phyloP scores from a whole-genome alignment of 1,284 basidiomycete species.

The Austroboletus niveus region DNA sequence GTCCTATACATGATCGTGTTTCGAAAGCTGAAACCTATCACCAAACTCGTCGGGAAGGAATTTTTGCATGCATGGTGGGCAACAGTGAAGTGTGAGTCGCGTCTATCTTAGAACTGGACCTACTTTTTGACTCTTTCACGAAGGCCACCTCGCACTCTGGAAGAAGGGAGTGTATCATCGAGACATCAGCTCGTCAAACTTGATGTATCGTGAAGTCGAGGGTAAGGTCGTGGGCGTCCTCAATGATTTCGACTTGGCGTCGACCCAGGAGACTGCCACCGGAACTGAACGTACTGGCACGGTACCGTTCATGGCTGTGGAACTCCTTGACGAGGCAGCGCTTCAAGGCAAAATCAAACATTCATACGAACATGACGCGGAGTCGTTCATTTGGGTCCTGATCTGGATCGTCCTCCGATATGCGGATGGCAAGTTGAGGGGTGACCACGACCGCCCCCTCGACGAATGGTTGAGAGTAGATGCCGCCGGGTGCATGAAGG shows the following conservation, averaged over 20 bases:
- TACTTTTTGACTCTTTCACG: neutral
- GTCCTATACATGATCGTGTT: constrained; percentile 6
- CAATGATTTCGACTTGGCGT: constrained; percentile 33
- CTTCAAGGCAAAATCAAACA: neutral
- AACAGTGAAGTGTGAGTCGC: constrained; percentile 2
- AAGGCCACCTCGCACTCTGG: constrained; percentile 36
- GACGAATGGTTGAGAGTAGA: constrained; percentile 7
- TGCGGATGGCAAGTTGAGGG: neutral
- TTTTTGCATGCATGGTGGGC: constrained; percentile 9
- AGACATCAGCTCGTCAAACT: constrained; percentile 32
- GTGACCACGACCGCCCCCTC: neutral
- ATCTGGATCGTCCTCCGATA: constrained; percentile 6
- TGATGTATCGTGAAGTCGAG: constrained; percentile 26
- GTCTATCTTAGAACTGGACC: neutral
- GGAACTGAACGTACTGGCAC: constrained; percentile 7
- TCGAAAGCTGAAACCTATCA: constrained; percentile 6
- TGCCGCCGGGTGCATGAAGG: neutral
- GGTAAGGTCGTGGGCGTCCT: constrained; percentile 22
- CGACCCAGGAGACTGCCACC: neutral
- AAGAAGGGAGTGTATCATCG: constrained; percentile 25
- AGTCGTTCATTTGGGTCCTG: neutral
- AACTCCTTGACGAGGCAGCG: constrained; percentile 17
- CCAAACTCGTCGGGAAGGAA: constrained; percentile 3
- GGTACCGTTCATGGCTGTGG: constrained; percentile 33
- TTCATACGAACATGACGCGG: neutral